These are phyloP conservation scores for Nakataea oryzae DNA, from an alignment of 2,329 filamentous ascomycete species.

Conservation along the genomic window DNA sequence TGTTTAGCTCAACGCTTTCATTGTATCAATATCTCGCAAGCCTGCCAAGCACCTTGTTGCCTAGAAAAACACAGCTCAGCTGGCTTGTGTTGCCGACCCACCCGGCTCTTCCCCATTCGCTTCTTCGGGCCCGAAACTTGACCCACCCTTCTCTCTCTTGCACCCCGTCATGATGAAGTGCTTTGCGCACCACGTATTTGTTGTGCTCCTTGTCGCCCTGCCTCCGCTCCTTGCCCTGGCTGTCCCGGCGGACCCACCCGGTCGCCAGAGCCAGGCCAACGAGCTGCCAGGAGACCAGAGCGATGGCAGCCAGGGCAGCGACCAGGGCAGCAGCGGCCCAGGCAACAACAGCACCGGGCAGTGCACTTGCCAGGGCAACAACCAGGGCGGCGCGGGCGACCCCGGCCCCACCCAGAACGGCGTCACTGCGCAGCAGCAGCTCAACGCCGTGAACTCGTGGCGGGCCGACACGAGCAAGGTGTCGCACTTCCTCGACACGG, in stretches of 20 bases:
- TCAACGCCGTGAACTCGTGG: neutral
- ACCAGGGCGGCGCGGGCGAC: no score
- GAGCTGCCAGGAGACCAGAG: no score
- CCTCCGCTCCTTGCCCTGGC: neutral
- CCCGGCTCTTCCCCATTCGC: neutral
- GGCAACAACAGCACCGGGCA: neutral
- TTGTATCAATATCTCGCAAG: neutral
- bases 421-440: neutral
- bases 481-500: neutral
- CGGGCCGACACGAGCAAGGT: neutral
- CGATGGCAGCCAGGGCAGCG: neutral
- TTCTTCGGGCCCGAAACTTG: no score
- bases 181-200: neutral
- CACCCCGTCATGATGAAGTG: neutral
- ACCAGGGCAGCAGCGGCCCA: neutral
- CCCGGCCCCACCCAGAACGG: neutral
- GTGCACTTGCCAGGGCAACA: neutral
- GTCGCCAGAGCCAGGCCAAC: neutral
- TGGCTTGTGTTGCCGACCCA: neutral
- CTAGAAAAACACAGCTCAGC: no score
- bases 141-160: no score
- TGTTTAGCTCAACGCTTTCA: neutral
- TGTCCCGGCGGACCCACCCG: neutral
- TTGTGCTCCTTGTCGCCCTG: neutral
- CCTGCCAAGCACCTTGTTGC: no score